Evolutionary conservation across 1,139 yeast species (phyloP), one percentile per base, ranked within the genome.

Genomic region (Lizanozyma gosingica): DNA sequence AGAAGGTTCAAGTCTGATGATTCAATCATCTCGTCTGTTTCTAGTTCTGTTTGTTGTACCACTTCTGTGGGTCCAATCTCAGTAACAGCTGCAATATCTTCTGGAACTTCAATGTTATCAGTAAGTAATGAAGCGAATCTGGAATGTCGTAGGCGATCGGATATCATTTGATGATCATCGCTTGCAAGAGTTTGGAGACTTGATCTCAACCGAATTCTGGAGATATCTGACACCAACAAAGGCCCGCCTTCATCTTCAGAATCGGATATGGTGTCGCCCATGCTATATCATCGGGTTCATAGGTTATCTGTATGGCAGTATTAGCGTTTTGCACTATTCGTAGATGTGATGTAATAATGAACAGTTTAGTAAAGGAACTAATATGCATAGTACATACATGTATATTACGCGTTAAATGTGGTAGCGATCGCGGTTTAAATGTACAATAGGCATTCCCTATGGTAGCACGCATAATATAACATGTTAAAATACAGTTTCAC

Each of bases 21-120:
- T n/a, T n/a, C n/a, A n/a, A n/a, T n/a, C n/a, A n/a, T n/a, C 17
- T 46, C 46, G 15, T 43, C 46, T 9, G 27, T 14, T n/a, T 42
- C 43, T 15, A 34, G 38, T 8, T 15, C 35, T 4, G n/a, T 35
- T 15, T 36, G 39, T 8, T 18, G 15, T 18, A 35, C 39, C 9
- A 15, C 33, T 15, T 14, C 39, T n/a, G 34, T 3, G 15, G 15
- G 15, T 4, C 17, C 15, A 29, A 15, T 14, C 4, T 15, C 4
- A 17, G 17, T 22, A n/a, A 22, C 33, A 16, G 11, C 37, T n/a
- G 15, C 37, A 16, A 17, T 36, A 9, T 16, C 39, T 14, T 29
- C 14, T n/a, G n/a, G n/a, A n/a, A n/a, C n/a, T 6, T 22, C 17
- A 29, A 8, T 16, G 39, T 32, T 38, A 14, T 18, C 14, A 2